These are phyloP conservation scores for Bidens hawaiensis DNA, from an alignment of 140 eudicot species.

Conservation along the genomic window DNA sequence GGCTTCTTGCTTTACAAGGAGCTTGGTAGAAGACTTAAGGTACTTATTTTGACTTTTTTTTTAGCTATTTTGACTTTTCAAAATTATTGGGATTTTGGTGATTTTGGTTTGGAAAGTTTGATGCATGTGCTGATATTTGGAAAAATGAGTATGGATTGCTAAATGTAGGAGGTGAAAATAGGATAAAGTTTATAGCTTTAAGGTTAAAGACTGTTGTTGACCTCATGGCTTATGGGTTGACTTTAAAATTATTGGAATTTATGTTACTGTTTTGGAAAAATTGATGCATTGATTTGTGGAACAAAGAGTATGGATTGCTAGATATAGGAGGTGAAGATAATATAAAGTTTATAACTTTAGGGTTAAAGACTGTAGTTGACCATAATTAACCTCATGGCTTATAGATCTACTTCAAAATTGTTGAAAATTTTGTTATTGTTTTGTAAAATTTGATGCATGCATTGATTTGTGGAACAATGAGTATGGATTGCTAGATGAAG, in stretches of 20 bases:
- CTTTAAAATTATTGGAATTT: no score
- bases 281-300: not conserved
- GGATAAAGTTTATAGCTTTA: not conserved
- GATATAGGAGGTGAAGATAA: not conserved
- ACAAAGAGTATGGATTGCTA: not conserved
- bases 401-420: no score
- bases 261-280: no score
- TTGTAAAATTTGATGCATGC: not conserved
- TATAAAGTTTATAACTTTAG: not conserved
- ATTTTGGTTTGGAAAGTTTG: not conserved
- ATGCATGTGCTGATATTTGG: not conserved
- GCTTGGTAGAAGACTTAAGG: constrained; percentile 99
- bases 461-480: not conserved
- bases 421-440: no score
- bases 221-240: not conserved
- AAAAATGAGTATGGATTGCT: not conserved
- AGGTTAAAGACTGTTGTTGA: not conserved
- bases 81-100: not conserved
- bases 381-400: no score
- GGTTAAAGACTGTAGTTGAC: not conserved
- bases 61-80: not conserved
- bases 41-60: no score
- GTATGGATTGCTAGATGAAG: not conserved
- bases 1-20: constrained; percentile 91
- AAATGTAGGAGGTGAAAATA: not conserved